phyloP scores from a whole-genome alignment of 352 stramenopile species.

The Peronosclerospora sorghi region DNA sequence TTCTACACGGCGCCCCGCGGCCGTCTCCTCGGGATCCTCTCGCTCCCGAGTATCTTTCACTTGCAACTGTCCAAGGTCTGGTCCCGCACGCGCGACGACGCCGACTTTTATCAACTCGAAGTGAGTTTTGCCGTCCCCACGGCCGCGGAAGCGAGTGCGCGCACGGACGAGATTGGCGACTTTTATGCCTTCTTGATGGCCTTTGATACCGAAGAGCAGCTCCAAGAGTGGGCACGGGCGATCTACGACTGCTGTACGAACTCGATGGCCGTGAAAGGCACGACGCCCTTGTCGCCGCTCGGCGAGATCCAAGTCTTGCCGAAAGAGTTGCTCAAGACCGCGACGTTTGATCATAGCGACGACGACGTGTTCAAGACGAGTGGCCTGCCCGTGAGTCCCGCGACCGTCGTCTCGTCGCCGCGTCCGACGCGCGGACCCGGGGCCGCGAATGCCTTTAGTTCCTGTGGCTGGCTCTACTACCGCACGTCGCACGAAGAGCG shows the following conservation, averaged over 20 bases:
- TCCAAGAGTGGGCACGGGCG: constrained; percentile 60
- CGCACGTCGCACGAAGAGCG: constrained; percentile 74
- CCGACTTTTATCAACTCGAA: constrained; percentile 77
- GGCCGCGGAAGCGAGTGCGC: constrained; percentile 39
- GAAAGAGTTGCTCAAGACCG: constrained; percentile 78
- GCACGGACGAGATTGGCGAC: constrained; percentile 58
- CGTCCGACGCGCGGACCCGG: no score
- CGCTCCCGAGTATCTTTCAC: constrained; percentile 70
- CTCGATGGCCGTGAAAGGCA: constrained; percentile 76
- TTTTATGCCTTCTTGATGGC: constrained; percentile 72
- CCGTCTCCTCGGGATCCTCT: constrained; percentile 62
- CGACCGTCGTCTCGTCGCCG: constrained; percentile 7
- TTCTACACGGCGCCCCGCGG: constrained; percentile 64
- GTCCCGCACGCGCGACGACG: constrained; percentile 44
- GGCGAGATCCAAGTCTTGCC: constrained; percentile 73
- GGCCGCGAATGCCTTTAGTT: constrained; percentile 44
- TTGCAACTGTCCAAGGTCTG: constrained; percentile 76
- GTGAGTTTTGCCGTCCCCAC: constrained; percentile 72
- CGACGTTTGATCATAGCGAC: constrained; percentile 49
- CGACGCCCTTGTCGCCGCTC: constrained; percentile 41
- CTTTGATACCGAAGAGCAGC: constrained; percentile 60
- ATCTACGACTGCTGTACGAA: constrained; percentile 85
- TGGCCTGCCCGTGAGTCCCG: constrained; percentile 14
- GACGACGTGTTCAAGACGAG: constrained; percentile 23
- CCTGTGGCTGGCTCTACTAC: constrained; percentile 79